Percentiles rank a stretch among this genome's conserved stretches.
phyloP scores from a whole-genome alignment of 139 green algal genomes.

The Micractinium conductrix region DNA sequence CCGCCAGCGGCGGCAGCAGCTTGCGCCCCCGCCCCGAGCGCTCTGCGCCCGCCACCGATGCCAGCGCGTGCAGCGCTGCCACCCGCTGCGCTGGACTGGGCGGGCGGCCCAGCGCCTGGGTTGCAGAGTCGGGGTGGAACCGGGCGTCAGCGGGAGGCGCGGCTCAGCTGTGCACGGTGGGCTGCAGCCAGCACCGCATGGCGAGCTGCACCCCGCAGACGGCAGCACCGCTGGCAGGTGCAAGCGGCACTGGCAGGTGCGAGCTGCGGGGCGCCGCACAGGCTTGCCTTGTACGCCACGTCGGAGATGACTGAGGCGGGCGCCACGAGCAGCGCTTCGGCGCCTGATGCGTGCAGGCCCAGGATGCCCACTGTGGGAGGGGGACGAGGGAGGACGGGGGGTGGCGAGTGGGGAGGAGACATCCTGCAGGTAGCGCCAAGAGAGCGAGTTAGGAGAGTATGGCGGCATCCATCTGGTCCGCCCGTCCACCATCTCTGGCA shows the following conservation, averaged over 20 bases:
- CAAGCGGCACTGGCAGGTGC: too few species aligned
- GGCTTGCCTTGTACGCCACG: conserved; percentile 19
- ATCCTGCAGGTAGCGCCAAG: too few species aligned
- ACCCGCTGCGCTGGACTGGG: conserved; percentile 18
- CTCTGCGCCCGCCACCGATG: conserved; percentile 29
- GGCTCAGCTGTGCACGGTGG: too few species aligned
- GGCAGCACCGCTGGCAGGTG: too few species aligned
- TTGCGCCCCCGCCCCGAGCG: conserved; percentile 10
- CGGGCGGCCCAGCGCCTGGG: conserved; percentile 10
- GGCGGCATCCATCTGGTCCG: too few species aligned
- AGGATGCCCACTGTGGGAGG: conserved; percentile 17
- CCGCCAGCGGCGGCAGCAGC: background rate
- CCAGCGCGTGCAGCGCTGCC: conserved; percentile 29
- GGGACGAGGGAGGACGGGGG: background rate
- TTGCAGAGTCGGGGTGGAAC: too few species aligned
- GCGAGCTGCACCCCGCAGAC: too few species aligned
- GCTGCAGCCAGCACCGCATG: too few species aligned
- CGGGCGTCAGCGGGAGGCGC: too few species aligned
- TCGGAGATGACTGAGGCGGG: background rate
- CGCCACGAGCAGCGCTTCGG: background rate
- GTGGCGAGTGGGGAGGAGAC: background rate
- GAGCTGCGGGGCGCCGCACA: too few species aligned
- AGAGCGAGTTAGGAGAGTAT: too few species aligned
- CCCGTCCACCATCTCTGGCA: too few species aligned
- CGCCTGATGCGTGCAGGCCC: background rate